Percentiles rank a stretch among this genome's conserved stretches.
phyloP scores from a whole-genome alignment of 352 stramenopile species.

The Aphanomyces invadans region DNA sequence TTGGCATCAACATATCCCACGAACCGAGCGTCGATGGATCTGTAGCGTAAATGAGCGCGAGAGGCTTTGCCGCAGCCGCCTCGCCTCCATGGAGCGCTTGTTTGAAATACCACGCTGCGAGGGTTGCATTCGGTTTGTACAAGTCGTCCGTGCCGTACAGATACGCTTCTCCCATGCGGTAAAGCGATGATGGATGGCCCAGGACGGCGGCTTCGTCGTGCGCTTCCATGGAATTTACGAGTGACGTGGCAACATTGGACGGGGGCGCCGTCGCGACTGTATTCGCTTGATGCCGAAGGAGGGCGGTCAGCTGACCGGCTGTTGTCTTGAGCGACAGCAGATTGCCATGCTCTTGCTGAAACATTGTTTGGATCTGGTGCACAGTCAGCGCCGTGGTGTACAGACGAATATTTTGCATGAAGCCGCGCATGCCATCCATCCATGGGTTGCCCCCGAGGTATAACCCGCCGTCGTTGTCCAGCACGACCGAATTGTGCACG shows the following conservation, averaged over 20 bases:
- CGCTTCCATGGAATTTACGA: conserved; percentile 29
- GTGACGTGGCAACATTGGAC: no score
- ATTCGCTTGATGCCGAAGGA: neutral
- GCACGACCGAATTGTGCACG: conserved; percentile 34
- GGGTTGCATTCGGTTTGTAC: conserved; percentile 25
- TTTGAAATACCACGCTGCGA: neutral
- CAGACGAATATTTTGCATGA: conserved; percentile 49
- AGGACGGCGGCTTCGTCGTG: conserved; percentile 35
- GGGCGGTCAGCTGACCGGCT: conserved; percentile 6
- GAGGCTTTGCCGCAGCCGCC: conserved; percentile 28
- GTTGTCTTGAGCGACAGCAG: neutral
- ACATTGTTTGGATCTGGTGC: conserved; percentile 20
- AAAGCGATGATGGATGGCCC: conserved; percentile 29
- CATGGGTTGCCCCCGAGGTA: conserved; percentile 62
- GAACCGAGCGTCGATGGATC: neutral
- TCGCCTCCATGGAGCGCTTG: neutral
- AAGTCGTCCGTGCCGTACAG: conserved; percentile 32
- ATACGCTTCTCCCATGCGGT: conserved; percentile 31
- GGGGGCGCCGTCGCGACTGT: no score
- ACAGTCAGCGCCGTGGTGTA: conserved; percentile 32
- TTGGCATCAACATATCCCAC: neutral
- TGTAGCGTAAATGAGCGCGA: conserved; percentile 32
- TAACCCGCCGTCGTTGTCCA: conserved; percentile 49
- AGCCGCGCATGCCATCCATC: conserved; percentile 53
- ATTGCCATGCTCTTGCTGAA: conserved; percentile 1